phyloP scores from a whole-genome alignment of 176 grass and related monocot species.

The Guadua angustifolia region DNA sequence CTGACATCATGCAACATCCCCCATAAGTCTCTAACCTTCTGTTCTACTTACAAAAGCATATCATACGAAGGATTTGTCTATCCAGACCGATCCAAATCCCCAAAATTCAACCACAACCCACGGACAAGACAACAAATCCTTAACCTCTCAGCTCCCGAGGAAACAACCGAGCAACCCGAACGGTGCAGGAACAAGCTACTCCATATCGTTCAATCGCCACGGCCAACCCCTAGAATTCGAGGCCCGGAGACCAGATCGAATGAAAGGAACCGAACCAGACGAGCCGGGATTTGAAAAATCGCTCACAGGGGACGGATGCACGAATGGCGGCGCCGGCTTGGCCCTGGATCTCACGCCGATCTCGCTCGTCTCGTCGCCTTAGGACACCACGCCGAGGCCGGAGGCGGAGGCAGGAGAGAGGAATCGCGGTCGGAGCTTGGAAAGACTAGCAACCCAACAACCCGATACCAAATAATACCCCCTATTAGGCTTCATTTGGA shows the following conservation, averaged over 20 bases:
- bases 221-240: not conserved
- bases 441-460: conserved; percentile 34
- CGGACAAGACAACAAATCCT: not conserved
- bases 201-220: not conserved
- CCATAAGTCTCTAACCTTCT: not conserved
- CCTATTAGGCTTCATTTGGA: too few species aligned
- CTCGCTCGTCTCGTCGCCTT: conserved; percentile 16
- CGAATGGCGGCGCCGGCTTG: not conserved
- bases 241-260: conserved; percentile 28
- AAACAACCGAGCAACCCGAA: not conserved
- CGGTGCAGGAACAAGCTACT: not conserved
- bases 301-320: not conserved
- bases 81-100: not conserved
- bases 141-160: not conserved
- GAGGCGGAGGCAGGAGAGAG: not conserved
- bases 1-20: not conserved
- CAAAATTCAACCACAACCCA: not conserved
- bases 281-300: not conserved
- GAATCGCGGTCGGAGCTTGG: conserved; percentile 2
- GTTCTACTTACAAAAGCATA: not conserved
- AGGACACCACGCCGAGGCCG: conserved; percentile 30
- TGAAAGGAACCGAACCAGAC: not conserved
- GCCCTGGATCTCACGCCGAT: conserved; percentile 27
- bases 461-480: not conserved
- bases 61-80: not conserved